Conservation (phyloP, 2,329 filamentous ascomycete genomes). For the Ophiostoma himal-ulmi region DNA sequence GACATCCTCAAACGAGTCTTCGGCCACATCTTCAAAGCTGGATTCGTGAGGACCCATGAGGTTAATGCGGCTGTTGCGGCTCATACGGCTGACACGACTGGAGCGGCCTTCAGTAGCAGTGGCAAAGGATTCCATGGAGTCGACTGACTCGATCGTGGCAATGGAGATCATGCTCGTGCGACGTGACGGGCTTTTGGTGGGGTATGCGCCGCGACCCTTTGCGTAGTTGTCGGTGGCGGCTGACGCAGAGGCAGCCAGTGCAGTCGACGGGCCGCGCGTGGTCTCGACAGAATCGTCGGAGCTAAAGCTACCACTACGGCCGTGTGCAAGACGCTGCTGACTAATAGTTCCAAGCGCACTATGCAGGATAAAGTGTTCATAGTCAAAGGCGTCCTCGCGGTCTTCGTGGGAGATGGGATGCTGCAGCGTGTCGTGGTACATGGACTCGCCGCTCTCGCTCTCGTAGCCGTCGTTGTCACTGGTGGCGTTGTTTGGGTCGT, state of each 20-base stretch:
- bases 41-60: constrained; percentile 3
- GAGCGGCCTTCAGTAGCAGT: constrained; percentile 49
- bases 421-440: constrained; percentile 57
- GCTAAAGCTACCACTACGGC: constrained; percentile 48
- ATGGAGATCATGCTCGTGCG: constrained; percentile 28
- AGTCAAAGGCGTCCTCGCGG: constrained; percentile 90
- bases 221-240: neutral
- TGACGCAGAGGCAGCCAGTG: constrained; percentile 24
- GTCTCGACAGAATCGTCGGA: constrained; percentile 60
- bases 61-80: constrained; percentile 31
- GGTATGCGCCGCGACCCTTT: neutral
- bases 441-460: constrained; percentile 59
- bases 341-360: constrained; percentile 79
- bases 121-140: constrained; percentile 43
- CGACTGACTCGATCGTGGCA: constrained; percentile 40
- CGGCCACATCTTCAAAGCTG: constrained; percentile 11
- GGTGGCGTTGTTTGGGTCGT: too few species aligned
- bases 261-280: constrained; percentile 43
- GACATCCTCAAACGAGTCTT: constrained; percentile 10
- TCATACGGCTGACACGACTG: constrained; percentile 36
- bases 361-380: constrained; percentile 91
- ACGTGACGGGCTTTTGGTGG: constrained; percentile 16
- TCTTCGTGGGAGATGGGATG: constrained; percentile 77
- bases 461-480: constrained; percentile 34
- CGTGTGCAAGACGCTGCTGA: constrained; percentile 43